Percentiles rank a stretch among this genome's conserved stretches.
These are phyloP conservation scores for Aegilops speltoides DNA, from an alignment of 176 grass and related monocot genomes.

Conservation along the genomic window DNA sequence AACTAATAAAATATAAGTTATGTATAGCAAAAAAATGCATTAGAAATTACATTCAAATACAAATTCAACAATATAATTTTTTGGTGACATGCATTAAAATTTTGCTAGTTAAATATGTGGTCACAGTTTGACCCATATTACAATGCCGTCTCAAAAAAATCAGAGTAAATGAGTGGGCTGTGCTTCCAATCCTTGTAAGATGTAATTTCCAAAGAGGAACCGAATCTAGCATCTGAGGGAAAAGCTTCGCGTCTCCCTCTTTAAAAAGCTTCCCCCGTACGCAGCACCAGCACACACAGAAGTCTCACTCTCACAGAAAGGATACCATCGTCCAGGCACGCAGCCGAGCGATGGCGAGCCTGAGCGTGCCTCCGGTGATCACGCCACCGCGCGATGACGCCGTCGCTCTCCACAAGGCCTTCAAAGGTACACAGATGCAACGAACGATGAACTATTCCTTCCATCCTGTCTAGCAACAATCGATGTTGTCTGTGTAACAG, in stretches of 20 bases:
- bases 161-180: background rate
- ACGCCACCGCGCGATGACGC: constrained; percentile 71
- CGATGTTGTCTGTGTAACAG: background rate
- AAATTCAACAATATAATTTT: too few species aligned
- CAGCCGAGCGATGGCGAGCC: constrained; percentile 47
- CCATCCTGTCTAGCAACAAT: background rate
- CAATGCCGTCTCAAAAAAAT: too few species aligned
- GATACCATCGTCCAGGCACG: background rate
- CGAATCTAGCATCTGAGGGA: background rate
- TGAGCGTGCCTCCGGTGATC: constrained; percentile 60
- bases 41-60: too few species aligned
- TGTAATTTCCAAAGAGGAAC: background rate
- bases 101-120: too few species aligned
- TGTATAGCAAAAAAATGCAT: too few species aligned
- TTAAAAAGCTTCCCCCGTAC: background rate
- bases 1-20: too few species aligned
- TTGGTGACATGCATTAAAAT: too few species aligned
- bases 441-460: background rate
- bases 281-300: background rate
- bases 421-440: constrained; percentile 29
- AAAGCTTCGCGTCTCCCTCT: background rate
- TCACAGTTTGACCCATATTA: too few species aligned
- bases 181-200: background rate
- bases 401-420: constrained; percentile 80
- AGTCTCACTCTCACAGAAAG: background rate